Base-by-base conservation (phyloP, 2,329 filamentous ascomycete genomes). In the Trichophyton mentagrophytes region DNA sequence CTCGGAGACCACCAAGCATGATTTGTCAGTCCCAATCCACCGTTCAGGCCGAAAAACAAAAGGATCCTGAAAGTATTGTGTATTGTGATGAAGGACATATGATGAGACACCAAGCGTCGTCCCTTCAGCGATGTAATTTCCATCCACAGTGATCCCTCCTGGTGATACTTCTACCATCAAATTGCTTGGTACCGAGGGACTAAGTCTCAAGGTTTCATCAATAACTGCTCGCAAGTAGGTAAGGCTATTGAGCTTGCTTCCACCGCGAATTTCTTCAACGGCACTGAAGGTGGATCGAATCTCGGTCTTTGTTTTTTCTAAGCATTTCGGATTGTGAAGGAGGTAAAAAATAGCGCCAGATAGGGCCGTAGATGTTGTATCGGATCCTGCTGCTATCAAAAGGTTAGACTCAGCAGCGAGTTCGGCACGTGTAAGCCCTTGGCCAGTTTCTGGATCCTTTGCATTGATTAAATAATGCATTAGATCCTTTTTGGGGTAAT, bases 351-450 rank as follows among this genome's bases (percentile, higher is more conserved):
- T 67, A 0, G 68, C 65, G 0, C 69, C 68, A 3, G 74, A 65
- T 15, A 78, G 61, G 3, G 70, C 67, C 0, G 71, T 73, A 1
- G 72, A 69, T 1, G 74, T 70, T 0, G 76, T 77, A 57, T 78
- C 76, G 13, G 70, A 68, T 61, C 72, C 78, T 13, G 78, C 78
- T 47, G 78, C 76, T 60, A 80, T 79, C 20, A 80, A 65, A 2
- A 77, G 69, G 57, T 76, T 76, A 33, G 73, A 76, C 64, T 80
- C 78, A 61, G 73, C 75, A 71, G 74, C 77, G 22, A 80, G 64
- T 65, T 80, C 78, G 58, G 72, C 69, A 69, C 71, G 68, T 64
- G 69, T 70, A 69, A 77, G 73, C 59, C 76, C 71, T 30, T 73
- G 66, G 60, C 74, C 72, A 13, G 76, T 76, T 63, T 78, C 69